phyloP scores from a whole-genome alignment of 2,329 filamentous ascomycete genomes.

The Hypoxylon sp. region DNA sequence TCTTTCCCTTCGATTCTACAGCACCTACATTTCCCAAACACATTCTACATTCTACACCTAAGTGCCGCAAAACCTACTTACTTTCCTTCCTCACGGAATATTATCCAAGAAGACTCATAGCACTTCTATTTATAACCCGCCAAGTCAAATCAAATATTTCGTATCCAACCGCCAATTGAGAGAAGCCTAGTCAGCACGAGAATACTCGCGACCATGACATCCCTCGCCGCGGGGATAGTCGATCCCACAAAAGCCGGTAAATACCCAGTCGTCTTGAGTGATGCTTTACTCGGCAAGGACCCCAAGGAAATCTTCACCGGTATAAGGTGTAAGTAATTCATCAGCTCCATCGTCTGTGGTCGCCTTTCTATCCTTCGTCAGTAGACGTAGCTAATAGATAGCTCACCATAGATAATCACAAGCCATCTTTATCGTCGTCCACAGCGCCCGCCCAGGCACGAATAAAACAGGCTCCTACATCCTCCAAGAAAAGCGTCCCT shows the following conservation, averaged over 20 bases:
- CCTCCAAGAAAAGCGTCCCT: conserved; percentile 54
- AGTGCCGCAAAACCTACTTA: neutral
- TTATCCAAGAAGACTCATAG: neutral
- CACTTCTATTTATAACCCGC: neutral
- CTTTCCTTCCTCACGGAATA: neutral
- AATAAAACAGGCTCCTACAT: conserved; percentile 66
- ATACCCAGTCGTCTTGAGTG: conserved; percentile 75
- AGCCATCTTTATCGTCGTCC: conserved; percentile 67
- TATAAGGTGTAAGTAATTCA: conserved; percentile 68
- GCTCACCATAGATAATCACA: conserved; percentile 71
- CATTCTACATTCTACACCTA: conserved; percentile 1
- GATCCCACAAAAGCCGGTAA: conserved; percentile 73
- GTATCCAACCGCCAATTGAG: conserved; percentile 15
- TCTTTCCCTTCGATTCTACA: conserved; percentile 26
- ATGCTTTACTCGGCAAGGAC: conserved; percentile 70
- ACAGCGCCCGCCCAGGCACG: conserved; percentile 65
- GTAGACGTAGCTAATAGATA: conserved; percentile 19
- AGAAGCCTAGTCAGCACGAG: neutral
- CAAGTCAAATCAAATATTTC: neutral
- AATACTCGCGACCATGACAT: conserved; percentile 47
- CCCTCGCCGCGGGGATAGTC: conserved; percentile 57
- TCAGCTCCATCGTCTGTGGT: conserved; percentile 11
- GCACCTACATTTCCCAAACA: neutral
- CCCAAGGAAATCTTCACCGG: conserved; percentile 73
- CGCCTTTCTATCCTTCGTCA: neutral